Percentiles rank a stretch among this genome's conserved stretches.
Conservation (phyloP, 805 yeast genomes). For the Ogataea paradorogensis region DNA sequence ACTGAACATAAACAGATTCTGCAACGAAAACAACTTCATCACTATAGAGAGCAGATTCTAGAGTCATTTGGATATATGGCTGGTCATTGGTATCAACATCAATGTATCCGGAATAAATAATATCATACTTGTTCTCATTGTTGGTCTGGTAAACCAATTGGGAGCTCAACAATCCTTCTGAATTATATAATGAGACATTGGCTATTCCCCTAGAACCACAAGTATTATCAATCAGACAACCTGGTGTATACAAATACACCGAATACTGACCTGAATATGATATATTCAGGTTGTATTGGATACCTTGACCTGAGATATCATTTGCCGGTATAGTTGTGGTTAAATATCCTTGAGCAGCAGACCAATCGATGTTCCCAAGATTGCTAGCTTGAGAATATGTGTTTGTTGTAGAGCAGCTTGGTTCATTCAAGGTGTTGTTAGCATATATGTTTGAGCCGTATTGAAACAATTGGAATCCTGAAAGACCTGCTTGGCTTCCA, state of each 20-base stretch:
- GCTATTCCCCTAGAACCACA: slow-evolving; percentile 74
- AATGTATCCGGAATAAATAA: slow-evolving; percentile 67
- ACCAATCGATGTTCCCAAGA: slow-evolving; percentile 27
- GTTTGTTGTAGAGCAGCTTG: slow-evolving; percentile 44
- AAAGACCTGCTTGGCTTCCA: slow-evolving; percentile 65
- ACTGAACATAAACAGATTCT: slow-evolving; percentile 54
- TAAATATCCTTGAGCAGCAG: slow-evolving; percentile 20
- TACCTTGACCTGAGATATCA: slow-evolving; percentile 35
- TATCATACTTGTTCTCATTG: slow-evolving; percentile 74
- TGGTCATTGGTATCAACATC: slow-evolving; percentile 37
- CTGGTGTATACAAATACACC: slow-evolving; percentile 78
- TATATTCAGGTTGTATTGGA: slow-evolving; percentile 64
- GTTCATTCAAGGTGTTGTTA: slow-evolving; percentile 66
- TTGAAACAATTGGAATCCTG: slow-evolving; percentile 72
- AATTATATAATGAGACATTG: slow-evolving; percentile 64
- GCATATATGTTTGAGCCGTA: slow-evolving; percentile 64
- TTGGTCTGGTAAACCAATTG: slow-evolving; percentile 74
- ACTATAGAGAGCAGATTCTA: slow-evolving; percentile 32
- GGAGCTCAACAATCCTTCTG: slow-evolving; percentile 43
- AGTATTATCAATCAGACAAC: slow-evolving; percentile 66
- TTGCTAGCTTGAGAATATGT: slow-evolving; percentile 10
- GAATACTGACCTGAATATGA: slow-evolving; percentile 73
- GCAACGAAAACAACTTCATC: slow-evolving; percentile 61
- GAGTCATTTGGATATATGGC: slow-evolving; percentile 40
- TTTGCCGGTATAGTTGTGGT: slow-evolving; percentile 28